Base-by-base conservation (phyloP, 164 flowering plant species). In the Hamamelis virginiana region DNA sequence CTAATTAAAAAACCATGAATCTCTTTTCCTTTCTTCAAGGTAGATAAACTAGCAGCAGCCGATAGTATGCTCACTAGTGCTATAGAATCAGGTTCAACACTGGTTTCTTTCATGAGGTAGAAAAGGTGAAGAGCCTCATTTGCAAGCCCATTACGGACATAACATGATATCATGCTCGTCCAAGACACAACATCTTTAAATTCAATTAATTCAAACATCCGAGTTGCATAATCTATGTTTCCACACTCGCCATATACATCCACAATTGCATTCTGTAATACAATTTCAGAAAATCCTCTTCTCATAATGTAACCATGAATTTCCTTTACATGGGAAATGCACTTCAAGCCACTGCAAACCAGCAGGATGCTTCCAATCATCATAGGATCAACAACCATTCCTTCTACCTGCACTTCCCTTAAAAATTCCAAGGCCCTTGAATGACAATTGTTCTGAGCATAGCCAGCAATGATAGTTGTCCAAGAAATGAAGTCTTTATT, bases 81-180 rank as follows among this genome's bases (percentile, higher is more conserved):
- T 41, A 90, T 69, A 48, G 74, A 70, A 76, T 94, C 96, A 27
- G 84, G 83, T 65, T 85, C 82, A 27, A 85, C 52, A 11, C 83
- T 81, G 8, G 81, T 25, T 66, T 81, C 70, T 64, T 64, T 77
- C 93, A 89, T 85, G 8, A 50, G 43, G 46, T 25, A 13, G 66
- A 86, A 87, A 56, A 83, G 73, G 15, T 75, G 75, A 62, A 92
- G 83, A 55, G 92, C 96, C 66, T 90, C 90, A 70, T 82, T 81
- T 41, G 89, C 80, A n/a, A 82, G 76, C 16, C 89, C 90, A 69
- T 80, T 85, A 15, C 75, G 77, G 28, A 76, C 77, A 70, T 75
- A 86, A 74, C 86, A 75, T 53, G 87, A 80, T 18, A 90, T 87
- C 84, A 91, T 78, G 79, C 87, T 88, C 21, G 97, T 94, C 91